These are phyloP conservation scores for Penicillium sp. DNA, from an alignment of 2,329 filamentous ascomycete species.

Conservation along the genomic window DNA sequence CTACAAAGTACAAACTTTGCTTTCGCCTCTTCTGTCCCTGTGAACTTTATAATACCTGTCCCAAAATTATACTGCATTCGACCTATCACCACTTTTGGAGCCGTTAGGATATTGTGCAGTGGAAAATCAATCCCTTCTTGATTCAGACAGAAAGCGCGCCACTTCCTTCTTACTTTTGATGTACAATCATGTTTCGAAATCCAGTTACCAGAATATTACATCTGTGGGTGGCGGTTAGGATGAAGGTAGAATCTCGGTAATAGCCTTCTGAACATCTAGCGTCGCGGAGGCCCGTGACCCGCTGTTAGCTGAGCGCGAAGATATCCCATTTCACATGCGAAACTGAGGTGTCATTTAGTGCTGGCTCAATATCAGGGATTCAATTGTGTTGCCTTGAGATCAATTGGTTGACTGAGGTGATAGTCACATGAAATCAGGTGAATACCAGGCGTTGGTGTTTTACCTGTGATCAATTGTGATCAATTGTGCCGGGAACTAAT, in stretches of 20 bases:
- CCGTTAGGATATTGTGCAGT: neutral
- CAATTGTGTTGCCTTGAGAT: neutral
- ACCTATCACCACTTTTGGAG: too few species aligned
- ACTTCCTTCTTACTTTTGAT: neutral
- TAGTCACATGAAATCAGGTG: neutral
- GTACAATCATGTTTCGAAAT: neutral
- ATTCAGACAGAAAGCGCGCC: constrained; percentile 6
- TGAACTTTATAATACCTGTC: neutral
- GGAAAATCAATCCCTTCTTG: constrained; percentile 4
- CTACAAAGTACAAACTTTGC: neutral
- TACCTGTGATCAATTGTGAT: neutral
- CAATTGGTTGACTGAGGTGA: neutral
- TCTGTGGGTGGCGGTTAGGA: neutral
- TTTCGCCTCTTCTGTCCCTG: neutral
- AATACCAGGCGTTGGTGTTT: neutral
- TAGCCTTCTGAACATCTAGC: neutral
- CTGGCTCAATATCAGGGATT: neutral
- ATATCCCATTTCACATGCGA: constrained; percentile 4
- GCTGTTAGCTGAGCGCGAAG: neutral
- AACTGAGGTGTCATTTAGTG: neutral
- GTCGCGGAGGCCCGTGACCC: neutral
- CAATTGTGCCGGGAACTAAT: neutral
- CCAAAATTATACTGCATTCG: neutral
- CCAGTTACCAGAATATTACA: neutral
- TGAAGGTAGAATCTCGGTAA: neutral